These are phyloP conservation scores for Pisolithus marmoratus DNA, from an alignment of 768 basidiomycete genomes.

Conservation along the genomic window DNA sequence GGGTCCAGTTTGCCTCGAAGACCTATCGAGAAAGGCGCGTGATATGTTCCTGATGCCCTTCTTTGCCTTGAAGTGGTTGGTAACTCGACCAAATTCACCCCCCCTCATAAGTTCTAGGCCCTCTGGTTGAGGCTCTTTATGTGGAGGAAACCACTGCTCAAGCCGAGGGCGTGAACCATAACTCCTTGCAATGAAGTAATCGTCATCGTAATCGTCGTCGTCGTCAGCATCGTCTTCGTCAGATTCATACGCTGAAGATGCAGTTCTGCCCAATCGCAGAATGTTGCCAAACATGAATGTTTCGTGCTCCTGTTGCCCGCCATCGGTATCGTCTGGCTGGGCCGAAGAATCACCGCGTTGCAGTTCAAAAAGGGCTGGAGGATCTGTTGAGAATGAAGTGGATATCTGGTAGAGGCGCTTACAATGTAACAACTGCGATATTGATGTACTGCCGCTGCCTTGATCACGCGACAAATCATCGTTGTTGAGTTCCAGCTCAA, in stretches of 20 bases:
- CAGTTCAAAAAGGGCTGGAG: conserved; percentile 24
- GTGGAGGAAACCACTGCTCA: conserved; percentile 31
- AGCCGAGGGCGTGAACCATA: conserved; percentile 28
- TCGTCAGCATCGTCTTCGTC: not conserved
- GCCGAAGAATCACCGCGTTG: conserved; percentile 12
- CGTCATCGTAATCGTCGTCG: conserved; percentile 21
- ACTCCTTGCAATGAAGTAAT: conserved; percentile 13
- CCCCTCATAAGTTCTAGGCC: conserved; percentile 63
- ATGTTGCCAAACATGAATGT: conserved; percentile 21
- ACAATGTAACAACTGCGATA: conserved; percentile 28
- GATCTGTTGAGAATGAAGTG: conserved; percentile 3
- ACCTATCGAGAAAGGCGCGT: conserved; percentile 40
- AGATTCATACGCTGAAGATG: no score
- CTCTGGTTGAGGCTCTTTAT: conserved; percentile 53
- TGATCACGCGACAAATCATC: conserved; percentile 11
- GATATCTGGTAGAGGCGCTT: conserved; percentile 2
- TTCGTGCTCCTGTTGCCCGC: not conserved
- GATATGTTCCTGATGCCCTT: conserved; percentile 44
- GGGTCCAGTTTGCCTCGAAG: conserved; percentile 25
- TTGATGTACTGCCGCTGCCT: conserved; percentile 5
- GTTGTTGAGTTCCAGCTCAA: conserved; percentile 29
- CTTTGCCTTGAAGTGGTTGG: conserved; percentile 41
- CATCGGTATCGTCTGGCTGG: not conserved
- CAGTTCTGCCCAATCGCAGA: conserved; percentile 8
- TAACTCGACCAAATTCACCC: conserved; percentile 76